phyloP scores from a whole-genome alignment of 2,329 filamentous ascomycete species.

The Thielaviopsis ethacetica region DNA sequence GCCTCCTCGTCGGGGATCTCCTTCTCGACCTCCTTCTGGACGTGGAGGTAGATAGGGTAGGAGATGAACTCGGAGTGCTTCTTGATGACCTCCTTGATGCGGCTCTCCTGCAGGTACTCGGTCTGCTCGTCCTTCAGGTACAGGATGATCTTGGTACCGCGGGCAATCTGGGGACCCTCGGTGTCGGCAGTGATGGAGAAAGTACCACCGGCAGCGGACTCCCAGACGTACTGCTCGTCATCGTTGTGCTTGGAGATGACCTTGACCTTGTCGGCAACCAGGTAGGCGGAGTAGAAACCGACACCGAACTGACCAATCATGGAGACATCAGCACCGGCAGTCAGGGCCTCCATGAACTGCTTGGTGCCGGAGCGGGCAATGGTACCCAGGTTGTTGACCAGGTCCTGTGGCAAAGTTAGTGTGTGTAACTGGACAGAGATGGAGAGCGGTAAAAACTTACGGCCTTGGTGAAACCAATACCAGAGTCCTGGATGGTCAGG shows the following conservation, averaged over 20 bases:
- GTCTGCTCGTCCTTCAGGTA: constrained; percentile 99
- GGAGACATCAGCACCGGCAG: constrained; percentile 95
- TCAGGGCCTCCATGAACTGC: constrained; percentile 99
- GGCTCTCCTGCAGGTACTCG: constrained; percentile 96
- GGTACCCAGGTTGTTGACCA: constrained; percentile 99
- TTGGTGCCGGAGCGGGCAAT: constrained; percentile 98
- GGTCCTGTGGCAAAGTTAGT: constrained; percentile 46
- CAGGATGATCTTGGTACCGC: constrained; percentile 94
- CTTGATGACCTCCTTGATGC: constrained; percentile 99
- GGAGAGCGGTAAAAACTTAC: constrained; percentile 39
- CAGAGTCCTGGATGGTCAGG: constrained; percentile 88
- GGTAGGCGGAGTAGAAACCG: constrained; percentile 99
- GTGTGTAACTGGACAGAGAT: constrained; percentile 7
- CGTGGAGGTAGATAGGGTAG: constrained; percentile 99
- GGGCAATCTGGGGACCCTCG: constrained; percentile 77
- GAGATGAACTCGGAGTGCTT: constrained; percentile 99
- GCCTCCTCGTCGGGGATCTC: constrained; percentile 95
- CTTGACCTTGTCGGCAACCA: constrained; percentile 90
- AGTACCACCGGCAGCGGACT: constrained; percentile 91
- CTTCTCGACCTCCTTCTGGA: constrained; percentile 97
- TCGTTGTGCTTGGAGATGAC: constrained; percentile 99
- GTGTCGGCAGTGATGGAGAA: constrained; percentile 88
- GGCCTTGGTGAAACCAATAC: constrained; percentile 99
- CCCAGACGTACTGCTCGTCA: constrained; percentile 99
- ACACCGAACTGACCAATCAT: constrained; percentile 99